Base-by-base conservation (phyloP, 805 yeast species). In the Lachancea sp. region DNA sequence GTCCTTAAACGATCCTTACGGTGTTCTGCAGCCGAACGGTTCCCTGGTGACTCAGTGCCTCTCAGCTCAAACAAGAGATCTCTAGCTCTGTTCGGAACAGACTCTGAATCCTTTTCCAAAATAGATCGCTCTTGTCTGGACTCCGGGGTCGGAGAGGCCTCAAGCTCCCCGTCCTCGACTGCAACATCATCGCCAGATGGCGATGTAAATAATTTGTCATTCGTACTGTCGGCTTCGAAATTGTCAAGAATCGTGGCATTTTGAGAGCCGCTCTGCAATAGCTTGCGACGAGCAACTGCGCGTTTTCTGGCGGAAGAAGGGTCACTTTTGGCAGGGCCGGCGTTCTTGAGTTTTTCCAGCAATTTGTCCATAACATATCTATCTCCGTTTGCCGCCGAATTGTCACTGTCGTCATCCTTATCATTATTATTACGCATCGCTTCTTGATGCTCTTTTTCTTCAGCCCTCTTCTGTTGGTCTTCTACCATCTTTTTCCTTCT, bases 271-370 rank as follows among this genome's bases (percentile, higher is more conserved):
- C 64, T 64, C 35, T 73, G 77, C 48, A 73, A 54, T 53, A 79
- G 62, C 42, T 81, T 82, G 57, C 74, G 80, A 52, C 89, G 77
- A 46, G 87, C 83, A 54, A 81, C 70, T 1, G 91, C 95, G 44
- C 93, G 72, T 55, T 87, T 79, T 55, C 95, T 72, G 0, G 95
- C 95, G 3, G 88, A 77, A 2, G 86, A 70, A 1, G 93, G 78
- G 50, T 89, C 93, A 5, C 86, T 80, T 49, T 80, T 79, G 4
- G 80, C 67, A 10, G 93, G 85, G 1, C 91, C 95, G 0, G 93
- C 86, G 15, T 90, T 89, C 58, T 89, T 83, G 57, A 93, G 74
- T 58, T 85, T 87, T 61, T 89, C 95, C 47, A 93, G 72, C 40
- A 93, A 70, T 30, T 83, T 78, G 62, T 93, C 99, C 85, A 93